Percentiles rank a stretch among this genome's conserved stretches.
Evolutionary conservation across 2,329 filamentous ascomycete species (phyloP).

Genomic region (Didymella sp.): DNA sequence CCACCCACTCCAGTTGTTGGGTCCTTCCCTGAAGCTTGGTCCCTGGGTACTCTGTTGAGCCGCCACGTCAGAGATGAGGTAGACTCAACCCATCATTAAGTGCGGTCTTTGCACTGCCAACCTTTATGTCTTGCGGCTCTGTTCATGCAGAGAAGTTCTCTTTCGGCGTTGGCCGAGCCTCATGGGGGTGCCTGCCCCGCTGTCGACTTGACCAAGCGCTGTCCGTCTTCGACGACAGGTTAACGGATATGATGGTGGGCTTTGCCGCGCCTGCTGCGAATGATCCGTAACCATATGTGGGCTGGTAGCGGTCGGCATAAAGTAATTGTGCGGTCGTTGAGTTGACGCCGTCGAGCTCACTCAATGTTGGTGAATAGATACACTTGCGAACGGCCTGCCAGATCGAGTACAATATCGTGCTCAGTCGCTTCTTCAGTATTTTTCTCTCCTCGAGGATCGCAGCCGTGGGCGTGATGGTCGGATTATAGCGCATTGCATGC

Average conservation of each 20-base stretch:
- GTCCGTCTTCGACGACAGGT: not conserved
- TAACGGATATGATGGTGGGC: not conserved
- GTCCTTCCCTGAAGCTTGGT: too few species aligned
- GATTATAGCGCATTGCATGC: not conserved
- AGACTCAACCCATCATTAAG: too few species aligned
- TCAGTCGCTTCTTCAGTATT: not conserved
- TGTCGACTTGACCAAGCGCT: not conserved
- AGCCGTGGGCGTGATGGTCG: not conserved
- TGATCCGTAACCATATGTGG: not conserved
- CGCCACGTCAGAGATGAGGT: too few species aligned
- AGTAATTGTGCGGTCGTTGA: not conserved
- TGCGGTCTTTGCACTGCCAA: not conserved
- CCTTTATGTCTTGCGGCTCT: not conserved
- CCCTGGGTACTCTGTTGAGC: too few species aligned
- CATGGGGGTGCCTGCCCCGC: not conserved
- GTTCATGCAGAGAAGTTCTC: not conserved
- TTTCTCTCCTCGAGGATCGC: not conserved
- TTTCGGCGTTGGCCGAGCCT: not conserved
- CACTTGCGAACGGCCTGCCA: not conserved
- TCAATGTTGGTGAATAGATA: not conserved
- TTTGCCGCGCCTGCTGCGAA: not conserved
- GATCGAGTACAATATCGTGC: not conserved
- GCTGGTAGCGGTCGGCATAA: not conserved
- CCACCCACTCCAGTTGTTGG: too few species aligned
- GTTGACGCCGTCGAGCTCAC: slow-evolving; percentile 1